These are phyloP conservation scores for Histomonas meleagridis DNA, from an alignment of 208 protist genomes.

Conservation along the genomic window DNA sequence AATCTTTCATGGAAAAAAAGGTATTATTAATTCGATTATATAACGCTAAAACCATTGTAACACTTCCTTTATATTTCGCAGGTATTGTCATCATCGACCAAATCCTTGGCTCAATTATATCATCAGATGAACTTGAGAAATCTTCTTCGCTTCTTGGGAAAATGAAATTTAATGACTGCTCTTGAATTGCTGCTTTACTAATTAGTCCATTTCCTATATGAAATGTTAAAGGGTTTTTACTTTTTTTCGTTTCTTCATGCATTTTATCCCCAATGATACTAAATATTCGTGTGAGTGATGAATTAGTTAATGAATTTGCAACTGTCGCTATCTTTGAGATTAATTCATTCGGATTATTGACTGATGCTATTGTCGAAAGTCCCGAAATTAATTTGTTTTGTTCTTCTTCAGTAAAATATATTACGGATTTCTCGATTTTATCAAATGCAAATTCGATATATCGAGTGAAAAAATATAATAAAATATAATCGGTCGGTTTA, in stretches of 20 bases:
- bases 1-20: neutral
- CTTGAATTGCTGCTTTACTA: neutral
- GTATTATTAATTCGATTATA: neutral
- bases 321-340: neutral
- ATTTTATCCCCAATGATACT: neutral
- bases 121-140: neutral
- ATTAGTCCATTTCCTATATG: neutral
- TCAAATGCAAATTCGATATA: neutral
- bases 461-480: neutral
- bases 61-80: neutral
- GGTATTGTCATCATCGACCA: neutral
- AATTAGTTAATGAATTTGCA: neutral
- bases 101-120: slow-evolving; percentile 12
- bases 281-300: neutral
- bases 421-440: neutral
- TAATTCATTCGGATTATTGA: neutral
- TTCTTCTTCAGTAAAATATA: neutral
- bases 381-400: neutral
- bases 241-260: neutral
- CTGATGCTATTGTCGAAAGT: neutral
- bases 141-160: neutral
- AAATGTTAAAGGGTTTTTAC: neutral
- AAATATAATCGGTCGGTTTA: neutral
- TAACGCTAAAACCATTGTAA: neutral
- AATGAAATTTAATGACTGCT: neutral